Base-by-base conservation (phyloP, 2,329 filamentous ascomycete genomes). In the Monilinia polystroma region DNA sequence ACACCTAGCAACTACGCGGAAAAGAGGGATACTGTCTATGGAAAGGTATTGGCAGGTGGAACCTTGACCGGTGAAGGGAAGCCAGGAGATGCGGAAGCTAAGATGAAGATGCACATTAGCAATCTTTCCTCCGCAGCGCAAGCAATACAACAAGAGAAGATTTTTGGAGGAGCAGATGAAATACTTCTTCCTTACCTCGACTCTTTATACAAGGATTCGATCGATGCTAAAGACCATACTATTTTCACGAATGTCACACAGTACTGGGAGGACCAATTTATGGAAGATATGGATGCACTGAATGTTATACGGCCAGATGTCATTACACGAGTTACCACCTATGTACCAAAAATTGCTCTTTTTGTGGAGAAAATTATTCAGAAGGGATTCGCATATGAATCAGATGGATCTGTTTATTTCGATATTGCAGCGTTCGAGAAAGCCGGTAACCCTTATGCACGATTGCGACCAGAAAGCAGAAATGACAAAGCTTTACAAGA, bases 271-370 rank as follows among this genome's bases (percentile, higher is more conserved):
- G 82, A 85, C n/a, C 85, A 92, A 18, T 98, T 97, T 78, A 90
- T 91, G 76, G 87, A 90, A 67, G 94, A 98, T 74, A 93, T 98
- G 89, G 84, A 87, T 69, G 87, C 88, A 8, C 81, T 98, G 62
- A 98, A 98, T 74, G 92, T 96, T 14, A 82, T 94, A 51, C 84
- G 88, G 29, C 93, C 94, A 0, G 90, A 96, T 73, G 85, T 90
- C 45, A 81, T 97, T 35, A 97, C 93, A 0, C 83, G 93, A 66
- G 94, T 97, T n/a, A 97, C 93, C 0, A 92, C 97, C 74, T 97
- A 95, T 73, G 90, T 94, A 4, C 88, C 89, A 0, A 88, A 96
- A 75, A 97, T 98, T 74, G 92, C 91, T 56, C 81, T 85, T 12
- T 97, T 96, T 70, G 92, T 97, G 0, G 85, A 94, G 74, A 67